Evolutionary conservation across 305 asterid genomes (phyloP).

Genomic region (Fraxinus xanthoxyloides): DNA sequence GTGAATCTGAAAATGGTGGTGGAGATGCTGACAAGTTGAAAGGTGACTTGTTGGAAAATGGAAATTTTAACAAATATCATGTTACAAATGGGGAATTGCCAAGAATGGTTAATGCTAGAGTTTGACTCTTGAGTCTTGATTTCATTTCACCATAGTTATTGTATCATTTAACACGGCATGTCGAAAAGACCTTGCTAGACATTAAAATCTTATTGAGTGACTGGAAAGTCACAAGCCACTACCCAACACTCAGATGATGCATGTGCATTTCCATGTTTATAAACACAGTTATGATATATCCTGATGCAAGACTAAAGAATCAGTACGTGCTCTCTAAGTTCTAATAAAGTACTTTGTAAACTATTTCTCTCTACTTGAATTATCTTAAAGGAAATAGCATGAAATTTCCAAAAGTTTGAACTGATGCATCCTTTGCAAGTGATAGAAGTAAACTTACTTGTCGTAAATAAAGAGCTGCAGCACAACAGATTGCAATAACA

Average conservation of each 20-base stretch:
- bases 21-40: constrained; percentile 47
- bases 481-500: constrained; percentile 51
- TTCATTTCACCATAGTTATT: background rate
- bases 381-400: background rate
- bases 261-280: background rate
- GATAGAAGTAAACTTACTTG: constrained; percentile 52
- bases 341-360: background rate
- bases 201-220: background rate
- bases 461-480: constrained; percentile 60
- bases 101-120: constrained; percentile 26
- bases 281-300: background rate
- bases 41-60: constrained; percentile 47
- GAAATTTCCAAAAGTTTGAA: background rate
- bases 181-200: background rate
- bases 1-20: constrained; percentile 61
- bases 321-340: background rate
- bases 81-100: constrained; percentile 40
- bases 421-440: background rate
- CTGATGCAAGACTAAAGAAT: background rate
- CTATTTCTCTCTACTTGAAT: background rate
- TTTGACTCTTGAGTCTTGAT: background rate
- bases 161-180: constrained; percentile 2
- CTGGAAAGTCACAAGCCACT: background rate
- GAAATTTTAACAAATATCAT: constrained; percentile 37
- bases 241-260: background rate